A percentile compares a stretch with the other conserved stretches of the same genome.
Conservation (phyloP, 345 rosid genomes). For the Hibiscus trionum region DNA sequence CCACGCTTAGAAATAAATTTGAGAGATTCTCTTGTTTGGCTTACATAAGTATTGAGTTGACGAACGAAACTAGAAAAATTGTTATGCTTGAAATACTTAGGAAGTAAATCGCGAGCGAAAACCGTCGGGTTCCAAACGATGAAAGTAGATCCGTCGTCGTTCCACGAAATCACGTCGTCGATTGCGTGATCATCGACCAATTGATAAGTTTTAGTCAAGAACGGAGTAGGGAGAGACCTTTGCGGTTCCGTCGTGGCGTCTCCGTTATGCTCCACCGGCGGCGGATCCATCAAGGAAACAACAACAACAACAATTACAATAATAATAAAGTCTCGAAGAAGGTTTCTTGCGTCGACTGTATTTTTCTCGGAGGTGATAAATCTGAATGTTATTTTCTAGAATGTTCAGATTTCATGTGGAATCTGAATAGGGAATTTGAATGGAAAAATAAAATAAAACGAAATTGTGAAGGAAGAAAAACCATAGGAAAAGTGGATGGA, state of each 20-base stretch:
- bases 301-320: not conserved
- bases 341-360: not conserved
- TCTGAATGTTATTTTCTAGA: slow-evolving; percentile 23
- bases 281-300: slow-evolving; percentile 16
- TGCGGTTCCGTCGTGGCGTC: slow-evolving; percentile 37
- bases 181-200: slow-evolving; percentile 61
- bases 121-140: slow-evolving; percentile 82
- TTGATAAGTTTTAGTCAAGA: slow-evolving; percentile 70
- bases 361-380: slow-evolving; percentile 10
- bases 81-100: slow-evolving; percentile 76
- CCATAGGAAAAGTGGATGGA: not conserved
- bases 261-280: slow-evolving; percentile 29
- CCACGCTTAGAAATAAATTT: not conserved
- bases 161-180: slow-evolving; percentile 89
- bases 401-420: slow-evolving; percentile 18
- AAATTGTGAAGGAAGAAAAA: not conserved
- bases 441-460: not conserved
- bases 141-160: slow-evolving; percentile 77
- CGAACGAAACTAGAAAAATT: slow-evolving; percentile 94
- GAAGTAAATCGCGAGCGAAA: slow-evolving; percentile 82
- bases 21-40: not conserved
- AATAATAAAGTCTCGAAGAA: too few species aligned
- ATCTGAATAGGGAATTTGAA: not conserved
- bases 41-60: slow-evolving; percentile 87
- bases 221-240: slow-evolving; percentile 71